Evolutionary conservation across 495 filamentous ascomycete species (phyloP).

Genomic region (Corynascus novoguineensis): DNA sequence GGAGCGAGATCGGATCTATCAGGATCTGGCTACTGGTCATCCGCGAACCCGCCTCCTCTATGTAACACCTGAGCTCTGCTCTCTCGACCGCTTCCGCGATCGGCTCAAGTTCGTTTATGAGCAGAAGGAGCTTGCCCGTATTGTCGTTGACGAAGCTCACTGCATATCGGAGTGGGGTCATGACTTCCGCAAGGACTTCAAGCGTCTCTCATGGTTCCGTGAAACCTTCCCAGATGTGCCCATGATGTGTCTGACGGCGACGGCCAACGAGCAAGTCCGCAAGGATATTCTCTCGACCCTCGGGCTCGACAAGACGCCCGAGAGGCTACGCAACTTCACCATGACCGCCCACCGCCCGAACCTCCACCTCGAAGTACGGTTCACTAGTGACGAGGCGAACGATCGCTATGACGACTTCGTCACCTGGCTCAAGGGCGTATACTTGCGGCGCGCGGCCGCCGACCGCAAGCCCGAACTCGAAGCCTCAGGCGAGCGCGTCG

Average conservation of each 20-base stretch:
- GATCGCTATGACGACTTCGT: slow-evolving; percentile 65
- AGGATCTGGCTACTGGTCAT: slow-evolving; percentile 81
- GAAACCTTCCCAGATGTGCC: slow-evolving; percentile 73
- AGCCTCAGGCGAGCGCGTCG: slow-evolving; percentile 44
- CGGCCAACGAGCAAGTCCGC: slow-evolving; percentile 74
- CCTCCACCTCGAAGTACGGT: slow-evolving; percentile 89
- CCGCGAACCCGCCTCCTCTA: slow-evolving; percentile 80
- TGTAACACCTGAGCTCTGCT: slow-evolving; percentile 87
- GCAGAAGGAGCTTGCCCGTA: slow-evolving; percentile 75
- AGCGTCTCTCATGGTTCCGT: slow-evolving; percentile 83
- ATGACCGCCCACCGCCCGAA: slow-evolving; percentile 78
- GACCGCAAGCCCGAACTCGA: slow-evolving; percentile 47
- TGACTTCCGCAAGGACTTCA: slow-evolving; percentile 91
- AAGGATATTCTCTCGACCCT: slow-evolving; percentile 73
- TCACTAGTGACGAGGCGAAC: slow-evolving; percentile 66
- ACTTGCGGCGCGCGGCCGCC: slow-evolving; percentile 54
- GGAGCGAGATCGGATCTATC: slow-evolving; percentile 63
- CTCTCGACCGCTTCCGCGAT: slow-evolving; percentile 69
- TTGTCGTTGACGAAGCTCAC: slow-evolving; percentile 92
- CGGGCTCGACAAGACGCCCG: slow-evolving; percentile 49
- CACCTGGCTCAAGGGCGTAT: slow-evolving; percentile 65
- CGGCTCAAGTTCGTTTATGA: slow-evolving; percentile 66
- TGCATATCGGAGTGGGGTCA: slow-evolving; percentile 99
- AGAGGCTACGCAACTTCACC: slow-evolving; percentile 63
- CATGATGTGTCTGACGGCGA: slow-evolving; percentile 86